These are phyloP conservation scores for Neophaeococcomyces aloes DNA, from an alignment of 2,329 filamentous ascomycete species.

Conservation along the genomic window DNA sequence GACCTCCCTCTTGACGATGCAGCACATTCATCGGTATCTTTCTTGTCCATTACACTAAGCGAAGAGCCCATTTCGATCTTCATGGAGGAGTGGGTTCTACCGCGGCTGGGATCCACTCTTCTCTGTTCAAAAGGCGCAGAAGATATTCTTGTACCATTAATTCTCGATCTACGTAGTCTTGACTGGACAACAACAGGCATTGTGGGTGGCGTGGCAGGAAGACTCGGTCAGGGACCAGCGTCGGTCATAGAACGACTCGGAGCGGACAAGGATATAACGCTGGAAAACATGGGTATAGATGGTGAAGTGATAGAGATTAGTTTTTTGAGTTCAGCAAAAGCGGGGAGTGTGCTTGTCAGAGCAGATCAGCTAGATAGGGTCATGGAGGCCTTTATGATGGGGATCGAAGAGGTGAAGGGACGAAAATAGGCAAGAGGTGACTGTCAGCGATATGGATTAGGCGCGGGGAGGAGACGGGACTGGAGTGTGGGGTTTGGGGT, in stretches of 20 bases:
- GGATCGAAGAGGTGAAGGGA: conserved; percentile 14
- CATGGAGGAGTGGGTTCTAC: conserved; percentile 38
- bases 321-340: conserved; percentile 78
- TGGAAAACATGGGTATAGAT: conserved; percentile 9
- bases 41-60: conserved; percentile 39
- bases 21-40: conserved; percentile 28
- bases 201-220: conserved; percentile 82
- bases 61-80: conserved; percentile 37
- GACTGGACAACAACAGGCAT: conserved; percentile 87
- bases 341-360: conserved; percentile 78
- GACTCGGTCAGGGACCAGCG: conserved; percentile 58
- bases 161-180: conserved; percentile 68
- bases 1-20: not conserved
- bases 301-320: conserved; percentile 60
- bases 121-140: conserved; percentile 56
- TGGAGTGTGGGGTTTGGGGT: too few relatives aligned
- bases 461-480: too few relatives aligned
- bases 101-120: conserved; percentile 37
- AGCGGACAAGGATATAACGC: conserved; percentile 23
- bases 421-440: not conserved
- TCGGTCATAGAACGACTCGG: conserved; percentile 25
- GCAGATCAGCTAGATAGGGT: conserved; percentile 64
- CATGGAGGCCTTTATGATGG: conserved; percentile 53
- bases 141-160: conserved; percentile 70
- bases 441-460: too few relatives aligned